These are phyloP conservation scores for Austroboletus niveus DNA, from an alignment of 1,284 basidiomycete genomes.

Conservation along the genomic window DNA sequence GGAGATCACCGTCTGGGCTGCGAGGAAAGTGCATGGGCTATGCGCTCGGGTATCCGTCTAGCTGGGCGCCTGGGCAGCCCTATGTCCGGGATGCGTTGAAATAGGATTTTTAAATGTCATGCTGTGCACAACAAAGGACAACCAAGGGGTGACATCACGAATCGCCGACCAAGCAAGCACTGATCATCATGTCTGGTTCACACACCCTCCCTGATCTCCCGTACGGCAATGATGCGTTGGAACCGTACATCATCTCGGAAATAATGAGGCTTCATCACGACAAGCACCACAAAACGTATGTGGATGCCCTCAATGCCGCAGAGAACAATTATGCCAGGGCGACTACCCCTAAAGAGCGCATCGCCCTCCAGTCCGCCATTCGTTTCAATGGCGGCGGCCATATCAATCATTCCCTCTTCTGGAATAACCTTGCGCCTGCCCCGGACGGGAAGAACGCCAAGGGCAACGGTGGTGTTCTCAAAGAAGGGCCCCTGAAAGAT, in stretches of 20 bases:
- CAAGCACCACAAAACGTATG: slow-evolving; percentile 86
- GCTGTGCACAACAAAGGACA: slow-evolving; percentile 13
- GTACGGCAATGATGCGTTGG: slow-evolving; percentile 86
- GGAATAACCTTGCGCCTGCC: slow-evolving; percentile 83
- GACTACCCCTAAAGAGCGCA: slow-evolving; percentile 72
- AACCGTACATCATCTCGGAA: slow-evolving; percentile 79
- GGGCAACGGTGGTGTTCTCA: slow-evolving; percentile 62
- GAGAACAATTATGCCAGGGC: slow-evolving; percentile 72
- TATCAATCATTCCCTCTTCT: slow-evolving; percentile 93
- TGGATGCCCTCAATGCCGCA: slow-evolving; percentile 74
- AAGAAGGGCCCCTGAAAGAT: slow-evolving; percentile 68
- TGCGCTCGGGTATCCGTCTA: slow-evolving; percentile 32
- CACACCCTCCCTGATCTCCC: slow-evolving; percentile 82
- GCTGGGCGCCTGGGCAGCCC: slow-evolving; percentile 20
- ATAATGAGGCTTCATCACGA: slow-evolving; percentile 87
- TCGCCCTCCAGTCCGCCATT: slow-evolving; percentile 71
- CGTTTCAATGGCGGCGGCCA: slow-evolving; percentile 76
- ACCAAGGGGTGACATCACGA: not conserved
- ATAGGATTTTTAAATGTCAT: slow-evolving; percentile 19
- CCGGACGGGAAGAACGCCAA: slow-evolving; percentile 41
- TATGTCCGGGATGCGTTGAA: slow-evolving; percentile 30
- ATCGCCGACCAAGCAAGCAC: not conserved
- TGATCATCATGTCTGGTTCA: slow-evolving; percentile 23
- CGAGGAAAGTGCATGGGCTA: slow-evolving; percentile 31
- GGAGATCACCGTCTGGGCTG: slow-evolving; percentile 23